phyloP scores from a whole-genome alignment of 805 yeast genomes.

The Saccharomyces mikatae region DNA sequence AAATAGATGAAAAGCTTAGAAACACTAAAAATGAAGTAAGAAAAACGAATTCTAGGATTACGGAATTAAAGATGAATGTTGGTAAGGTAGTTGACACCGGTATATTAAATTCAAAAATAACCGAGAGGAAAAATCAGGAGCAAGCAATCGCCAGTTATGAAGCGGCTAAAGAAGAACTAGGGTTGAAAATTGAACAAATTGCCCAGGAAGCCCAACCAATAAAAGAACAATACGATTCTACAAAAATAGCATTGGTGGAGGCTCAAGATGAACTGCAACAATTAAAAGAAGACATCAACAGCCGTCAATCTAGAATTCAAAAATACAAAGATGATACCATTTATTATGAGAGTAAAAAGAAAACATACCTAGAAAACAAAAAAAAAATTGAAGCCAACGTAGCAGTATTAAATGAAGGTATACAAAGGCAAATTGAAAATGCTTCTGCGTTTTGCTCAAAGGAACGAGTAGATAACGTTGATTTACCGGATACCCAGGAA shows the following conservation, averaged over 20 bases:
- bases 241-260: constrained; percentile 6
- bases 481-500: constrained; percentile 37
- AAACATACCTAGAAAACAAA: constrained; percentile 12
- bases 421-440: constrained; percentile 17
- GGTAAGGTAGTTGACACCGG: constrained; percentile 28
- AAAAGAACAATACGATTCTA: constrained; percentile 11
- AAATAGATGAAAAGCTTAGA: constrained; percentile 26
- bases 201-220: constrained; percentile 14
- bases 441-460: constrained; percentile 41
- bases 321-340: constrained; percentile 21
- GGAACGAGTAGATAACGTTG: constrained; percentile 37
- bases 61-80: constrained; percentile 17
- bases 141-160: constrained; percentile 20
- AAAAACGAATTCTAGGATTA: constrained; percentile 25
- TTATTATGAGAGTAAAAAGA: constrained; percentile 16
- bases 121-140: constrained; percentile 20
- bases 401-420: constrained; percentile 23
- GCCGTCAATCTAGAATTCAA: constrained; percentile 13
- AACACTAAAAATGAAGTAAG: constrained; percentile 17
- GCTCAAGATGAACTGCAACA: constrained; percentile 11
- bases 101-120: constrained; percentile 14
- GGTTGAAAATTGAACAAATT: constrained; percentile 15
- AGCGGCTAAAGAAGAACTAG: constrained; percentile 21
- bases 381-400: constrained; percentile 24
- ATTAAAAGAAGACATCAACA: constrained; percentile 12